Base-by-base conservation (phyloP, 2,329 filamentous ascomycete genomes). In the Sclerotinia glacialis region DNA sequence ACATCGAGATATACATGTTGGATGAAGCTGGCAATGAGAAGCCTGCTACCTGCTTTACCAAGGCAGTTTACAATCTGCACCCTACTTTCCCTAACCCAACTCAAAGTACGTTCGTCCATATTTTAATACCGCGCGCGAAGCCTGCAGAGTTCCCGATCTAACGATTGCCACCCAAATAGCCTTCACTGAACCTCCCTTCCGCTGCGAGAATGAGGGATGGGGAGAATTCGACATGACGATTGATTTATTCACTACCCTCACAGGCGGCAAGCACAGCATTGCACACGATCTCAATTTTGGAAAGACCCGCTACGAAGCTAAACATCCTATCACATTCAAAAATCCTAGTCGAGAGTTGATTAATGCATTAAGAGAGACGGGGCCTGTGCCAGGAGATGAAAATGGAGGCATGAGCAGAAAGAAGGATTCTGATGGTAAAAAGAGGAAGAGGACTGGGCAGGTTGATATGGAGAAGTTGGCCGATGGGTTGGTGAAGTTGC, bases 181-280 rank as follows among this genome's bases (percentile, higher is more conserved):
- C 31, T 90, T 97, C 81, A 89, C 88, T 76, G 89, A 90, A 71
- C 86, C 93, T 0, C 95, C 95, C 0, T 99, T 98, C 81, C 85
- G 85, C 71, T 96, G 96, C 79, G 83, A 87, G 70, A 96, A 99
- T 79, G 91, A 97, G 80, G 95, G 95, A 72, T 99, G 95, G 95
- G 95, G 95, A 75, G 95, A 98, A 80, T 99, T 99, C 78, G 95
- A 98, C 77, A 94, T 99, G 88, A 84, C 83, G 58, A 95, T 98
- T 75, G 87, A 91, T 69, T 85, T 96, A 72, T 90, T 88, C 76
- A 91, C 90, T 53, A 88, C 90, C 40, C 92, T 95, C 79, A 97
- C 97, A 83, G 89, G 86, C 67, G 87, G 89, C 67, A 94, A 97
- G 75, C 86, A 92, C 75, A 83, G 85, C 18, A 83, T 99, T 71